Evolutionary conservation across 2,329 filamentous ascomycete genomes (phyloP).

Genomic region (Colletotrichum costaricense): DNA sequence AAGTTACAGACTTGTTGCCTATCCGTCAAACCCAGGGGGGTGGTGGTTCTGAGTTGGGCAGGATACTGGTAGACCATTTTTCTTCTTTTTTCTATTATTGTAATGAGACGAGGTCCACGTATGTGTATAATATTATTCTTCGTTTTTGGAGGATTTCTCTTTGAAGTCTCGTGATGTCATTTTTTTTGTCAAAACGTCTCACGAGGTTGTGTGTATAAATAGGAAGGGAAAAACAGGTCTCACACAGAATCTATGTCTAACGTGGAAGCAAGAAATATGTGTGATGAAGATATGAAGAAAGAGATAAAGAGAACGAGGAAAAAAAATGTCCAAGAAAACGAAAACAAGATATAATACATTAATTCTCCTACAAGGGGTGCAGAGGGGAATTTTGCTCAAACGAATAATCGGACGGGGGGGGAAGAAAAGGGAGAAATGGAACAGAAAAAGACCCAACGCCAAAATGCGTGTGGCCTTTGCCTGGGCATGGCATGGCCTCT

Average conservation of each 20-base stretch:
- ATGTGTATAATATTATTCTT: conserved; percentile 29
- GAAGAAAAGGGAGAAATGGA: neutral
- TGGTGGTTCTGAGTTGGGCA: neutral
- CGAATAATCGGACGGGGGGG: no score
- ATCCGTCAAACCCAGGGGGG: neutral
- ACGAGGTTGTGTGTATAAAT: conserved; percentile 21
- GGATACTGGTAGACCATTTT: neutral
- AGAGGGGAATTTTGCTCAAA: no score
- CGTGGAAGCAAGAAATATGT: neutral
- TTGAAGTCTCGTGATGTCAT: conserved; percentile 8
- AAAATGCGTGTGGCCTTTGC: conserved; percentile 5
- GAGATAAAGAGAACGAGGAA: no score
- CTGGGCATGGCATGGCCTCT: neutral
- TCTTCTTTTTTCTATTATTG: neutral
- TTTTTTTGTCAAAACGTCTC: conserved; percentile 8
- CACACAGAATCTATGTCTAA: neutral
- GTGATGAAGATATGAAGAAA: neutral
- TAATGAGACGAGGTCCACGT: conserved; percentile 27
- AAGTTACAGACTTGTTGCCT: neutral
- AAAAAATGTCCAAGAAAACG: neutral
- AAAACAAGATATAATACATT: neutral
- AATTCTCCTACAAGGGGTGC: neutral
- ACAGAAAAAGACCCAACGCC: neutral
- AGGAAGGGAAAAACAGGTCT: neutral
- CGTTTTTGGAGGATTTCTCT: neutral